A percentile compares a stretch with the other conserved stretches of the same genome.
Evolutionary conservation across 129 eudicot species (phyloP).

Genomic region (Apium graveolens): DNA sequence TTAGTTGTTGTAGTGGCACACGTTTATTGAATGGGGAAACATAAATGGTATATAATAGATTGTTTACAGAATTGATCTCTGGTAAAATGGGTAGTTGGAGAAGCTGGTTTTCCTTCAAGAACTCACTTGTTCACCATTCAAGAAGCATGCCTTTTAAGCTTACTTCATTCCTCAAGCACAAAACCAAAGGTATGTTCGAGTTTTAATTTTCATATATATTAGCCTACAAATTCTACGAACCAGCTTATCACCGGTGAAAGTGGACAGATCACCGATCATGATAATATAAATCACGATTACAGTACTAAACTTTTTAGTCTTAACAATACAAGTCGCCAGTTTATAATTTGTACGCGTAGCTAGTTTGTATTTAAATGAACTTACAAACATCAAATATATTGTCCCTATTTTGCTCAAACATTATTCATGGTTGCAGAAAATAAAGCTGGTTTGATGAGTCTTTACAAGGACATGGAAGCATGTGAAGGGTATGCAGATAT

Average conservation of each 20-base stretch:
- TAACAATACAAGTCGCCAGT: no score
- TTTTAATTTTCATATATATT: background rate
- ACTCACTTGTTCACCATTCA: slow-evolving; percentile 35
- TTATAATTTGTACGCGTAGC: background rate
- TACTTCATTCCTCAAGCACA: slow-evolving; percentile 41
- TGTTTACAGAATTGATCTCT: slow-evolving; percentile 18
- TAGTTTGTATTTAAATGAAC: background rate
- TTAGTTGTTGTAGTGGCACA: background rate
- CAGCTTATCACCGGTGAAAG: background rate
- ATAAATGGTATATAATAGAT: slow-evolving; percentile 17
- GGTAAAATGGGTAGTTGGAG: slow-evolving; percentile 49
- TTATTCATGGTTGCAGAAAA: slow-evolving; percentile 23
- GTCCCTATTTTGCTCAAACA: background rate
- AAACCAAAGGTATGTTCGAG: slow-evolving; percentile 35
- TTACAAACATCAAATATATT: background rate
- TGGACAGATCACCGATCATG: background rate
- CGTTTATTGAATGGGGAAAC: slow-evolving; percentile 14
- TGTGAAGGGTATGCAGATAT: slow-evolving; percentile 73
- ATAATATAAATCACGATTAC: no score
- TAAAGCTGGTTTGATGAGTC: slow-evolving; percentile 41
- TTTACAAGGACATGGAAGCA: slow-evolving; percentile 72
- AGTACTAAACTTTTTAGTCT: no score
- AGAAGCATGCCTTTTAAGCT: slow-evolving; percentile 37
- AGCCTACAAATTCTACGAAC: background rate
- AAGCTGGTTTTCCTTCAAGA: slow-evolving; percentile 38